Base-by-base conservation (phyloP, 2,329 filamentous ascomycete genomes). In the Coniosporium tulheliwenetii region DNA sequence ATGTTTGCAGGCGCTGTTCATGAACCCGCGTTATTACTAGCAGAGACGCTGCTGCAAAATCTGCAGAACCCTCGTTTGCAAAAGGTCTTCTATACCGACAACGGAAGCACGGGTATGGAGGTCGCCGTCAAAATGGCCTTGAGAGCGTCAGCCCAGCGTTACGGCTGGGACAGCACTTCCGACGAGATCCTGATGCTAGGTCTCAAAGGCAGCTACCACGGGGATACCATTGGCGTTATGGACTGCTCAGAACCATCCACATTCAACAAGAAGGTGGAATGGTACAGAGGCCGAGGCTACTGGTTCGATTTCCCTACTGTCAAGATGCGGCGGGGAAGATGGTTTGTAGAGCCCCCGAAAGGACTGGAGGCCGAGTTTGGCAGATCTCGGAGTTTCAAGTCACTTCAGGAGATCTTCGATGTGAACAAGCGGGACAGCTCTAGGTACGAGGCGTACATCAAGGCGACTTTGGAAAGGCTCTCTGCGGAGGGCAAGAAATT, bases 191-290 rank as follows among this genome's bases (percentile, higher is more conserved):
- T 74, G 2, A 73, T 91, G 2, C 55, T 93, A 2, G 85, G 85
- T 0, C 62, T 93, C 8, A 82, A 79, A 53, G 83, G 83, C 0
- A 82, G 80, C 48, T 93, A 93, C 50, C 85, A 93, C 50, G 85
- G 85, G 1, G 85, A 93, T 52, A 93, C 85, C 0, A 86, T 93
- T 37, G 85, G 85, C 0, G 83, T 82, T 0, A 91, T 93, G 85
- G 84, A 91, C 55, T 82, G 77, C 40, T 77, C 81, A 0, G 83
- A 91, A 52, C 84, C 85, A 0, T 79, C 74, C 30, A 73, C 74
- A 0, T 93, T 71, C 56, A 93, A 93, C 50, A 73, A 85, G 50
- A 85, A 85, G 54, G 80, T 87, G 0, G 84, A 91, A 52, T 93
- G 85, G 85, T 93, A 93, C 53, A 65, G 75, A 44, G 83, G 82